Evolutionary conservation across 768 basidiomycete species (phyloP).

Genomic region (Paxillus rubicundulus): DNA sequence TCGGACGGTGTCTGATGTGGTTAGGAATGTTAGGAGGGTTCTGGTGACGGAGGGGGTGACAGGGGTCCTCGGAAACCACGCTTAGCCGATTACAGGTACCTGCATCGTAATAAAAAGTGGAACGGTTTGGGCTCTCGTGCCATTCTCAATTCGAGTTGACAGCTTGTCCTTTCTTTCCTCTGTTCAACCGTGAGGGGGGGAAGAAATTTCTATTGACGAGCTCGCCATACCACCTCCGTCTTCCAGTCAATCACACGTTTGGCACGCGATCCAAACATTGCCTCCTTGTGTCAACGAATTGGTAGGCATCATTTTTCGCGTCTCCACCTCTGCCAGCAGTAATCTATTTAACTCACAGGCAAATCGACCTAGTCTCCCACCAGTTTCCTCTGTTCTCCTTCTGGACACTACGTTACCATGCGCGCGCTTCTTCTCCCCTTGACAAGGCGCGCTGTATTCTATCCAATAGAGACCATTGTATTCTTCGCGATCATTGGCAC

Average conservation of each 20-base stretch:
- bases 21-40: too few species aligned
- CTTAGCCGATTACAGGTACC: conserved; percentile 18
- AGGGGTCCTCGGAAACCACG: conserved; percentile 17
- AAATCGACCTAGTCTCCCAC: background rate
- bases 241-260: too few species aligned
- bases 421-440: conserved; percentile 64
- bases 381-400: background rate
- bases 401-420: conserved; percentile 35
- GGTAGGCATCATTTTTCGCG: background rate
- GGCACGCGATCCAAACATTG: background rate
- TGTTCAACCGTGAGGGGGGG: background rate
- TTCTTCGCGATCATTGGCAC: conserved; percentile 87
- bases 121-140: conserved; percentile 14
- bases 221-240: background rate
- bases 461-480: conserved; percentile 88
- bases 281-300: background rate
- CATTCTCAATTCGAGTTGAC: conserved; percentile 3
- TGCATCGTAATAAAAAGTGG: conserved; percentile 26
- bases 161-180: background rate
- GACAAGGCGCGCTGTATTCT: conserved; percentile 69
- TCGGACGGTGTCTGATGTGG: too few species aligned
- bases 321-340: background rate
- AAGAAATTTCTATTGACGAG: conserved; percentile 1
- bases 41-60: too few species aligned
- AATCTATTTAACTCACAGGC: background rate